A percentile compares a stretch with the other conserved stretches of the same genome.
phyloP scores from a whole-genome alignment of 768 basidiomycete species.

The Panellus pusillus region DNA sequence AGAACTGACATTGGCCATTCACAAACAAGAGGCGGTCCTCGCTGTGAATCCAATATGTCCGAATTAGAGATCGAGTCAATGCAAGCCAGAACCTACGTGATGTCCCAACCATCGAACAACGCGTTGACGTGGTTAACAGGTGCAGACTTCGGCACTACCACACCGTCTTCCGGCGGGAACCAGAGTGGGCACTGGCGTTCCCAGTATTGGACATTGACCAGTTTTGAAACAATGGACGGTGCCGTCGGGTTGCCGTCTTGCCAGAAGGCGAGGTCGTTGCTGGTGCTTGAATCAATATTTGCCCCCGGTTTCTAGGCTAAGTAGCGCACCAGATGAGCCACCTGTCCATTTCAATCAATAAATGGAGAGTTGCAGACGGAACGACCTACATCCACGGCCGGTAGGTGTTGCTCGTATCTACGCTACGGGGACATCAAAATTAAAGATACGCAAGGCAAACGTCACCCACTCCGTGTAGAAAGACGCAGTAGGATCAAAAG shows the following conservation, averaged over 20 bases:
- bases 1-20: constrained; percentile 13
- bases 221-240: constrained; percentile 14
- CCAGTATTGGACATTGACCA: constrained; percentile 13
- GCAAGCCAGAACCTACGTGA: neutral
- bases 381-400: constrained; percentile 18
- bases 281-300: neutral
- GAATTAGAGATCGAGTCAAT: neutral
- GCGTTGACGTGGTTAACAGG: constrained; percentile 8
- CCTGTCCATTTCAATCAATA: neutral
- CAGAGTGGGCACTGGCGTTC: constrained; percentile 18
- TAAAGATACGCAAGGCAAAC: neutral
- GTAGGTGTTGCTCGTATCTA: constrained; percentile 11
- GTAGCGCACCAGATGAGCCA: constrained; percentile 16
- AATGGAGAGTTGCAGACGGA: neutral
- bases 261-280: constrained; percentile 16
- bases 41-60: neutral
- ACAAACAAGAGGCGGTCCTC: constrained; percentile 11
- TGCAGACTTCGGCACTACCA: constrained; percentile 6
- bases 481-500: constrained; percentile 10
- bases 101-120: constrained; percentile 12
- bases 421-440: neutral
- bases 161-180: constrained; percentile 15
- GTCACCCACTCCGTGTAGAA: constrained; percentile 1
- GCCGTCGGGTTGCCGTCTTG: constrained; percentile 14
- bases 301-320: neutral